phyloP scores from a whole-genome alignment of 2,329 filamentous ascomycete species.

The Harringtonia lauricola region DNA sequence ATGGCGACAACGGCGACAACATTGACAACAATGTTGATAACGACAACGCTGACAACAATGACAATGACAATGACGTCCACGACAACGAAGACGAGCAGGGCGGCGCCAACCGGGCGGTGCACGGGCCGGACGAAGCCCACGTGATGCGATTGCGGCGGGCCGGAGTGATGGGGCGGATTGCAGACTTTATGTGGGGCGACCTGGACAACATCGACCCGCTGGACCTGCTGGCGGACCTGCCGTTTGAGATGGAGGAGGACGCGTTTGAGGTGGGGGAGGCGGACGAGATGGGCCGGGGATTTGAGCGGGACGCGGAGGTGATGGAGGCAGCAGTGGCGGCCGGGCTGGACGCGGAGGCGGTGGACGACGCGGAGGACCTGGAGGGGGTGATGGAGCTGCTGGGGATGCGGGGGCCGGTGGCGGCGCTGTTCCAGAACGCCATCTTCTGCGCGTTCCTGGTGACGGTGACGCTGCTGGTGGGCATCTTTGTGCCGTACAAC shows the following conservation, averaged over 20 bases:
- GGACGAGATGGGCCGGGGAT: constrained; percentile 9
- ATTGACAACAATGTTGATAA: not conserved
- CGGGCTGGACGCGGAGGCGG: constrained; percentile 61
- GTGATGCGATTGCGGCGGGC: constrained; percentile 16
- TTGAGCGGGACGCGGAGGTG: constrained; percentile 43
- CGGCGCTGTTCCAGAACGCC: constrained; percentile 84
- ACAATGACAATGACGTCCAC: not conserved
- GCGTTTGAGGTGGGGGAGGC: constrained; percentile 11
- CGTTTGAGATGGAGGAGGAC: constrained; percentile 21
- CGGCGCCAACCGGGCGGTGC: not conserved
- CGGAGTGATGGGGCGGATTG: constrained; percentile 31
- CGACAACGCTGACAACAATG: not conserved
- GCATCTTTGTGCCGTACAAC: constrained; percentile 86
- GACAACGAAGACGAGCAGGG: not conserved
- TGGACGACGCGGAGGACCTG: constrained; percentile 84
- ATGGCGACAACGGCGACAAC: too few species aligned
- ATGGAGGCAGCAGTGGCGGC: constrained; percentile 54
- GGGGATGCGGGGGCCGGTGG: constrained; percentile 88
- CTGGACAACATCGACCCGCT: constrained; percentile 41
- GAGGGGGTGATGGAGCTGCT: constrained; percentile 94
- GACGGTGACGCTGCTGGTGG: constrained; percentile 71
- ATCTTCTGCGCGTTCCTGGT: constrained; percentile 90
- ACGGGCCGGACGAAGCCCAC: too few species aligned
- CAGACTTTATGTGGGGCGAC: constrained; percentile 53
- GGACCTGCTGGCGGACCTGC: constrained; percentile 32